Evolutionary conservation across 371 early-diverging fungal genomes (phyloP).

Genomic region (Polyrhizophydium stewartii): DNA sequence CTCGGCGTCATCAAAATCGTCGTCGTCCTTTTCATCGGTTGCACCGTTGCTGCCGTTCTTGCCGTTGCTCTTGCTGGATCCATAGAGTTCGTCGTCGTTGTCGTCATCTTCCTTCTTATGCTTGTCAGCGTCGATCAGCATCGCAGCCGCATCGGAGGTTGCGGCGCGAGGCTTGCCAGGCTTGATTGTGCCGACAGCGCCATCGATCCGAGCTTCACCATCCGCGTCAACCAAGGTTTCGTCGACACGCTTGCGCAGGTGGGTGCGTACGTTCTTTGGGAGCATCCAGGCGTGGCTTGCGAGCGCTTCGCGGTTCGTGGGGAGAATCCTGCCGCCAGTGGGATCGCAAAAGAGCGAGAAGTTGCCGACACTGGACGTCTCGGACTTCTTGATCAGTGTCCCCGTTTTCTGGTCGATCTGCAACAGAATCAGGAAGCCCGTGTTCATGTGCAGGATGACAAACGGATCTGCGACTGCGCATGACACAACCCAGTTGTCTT

Average conservation of each 20-base stretch:
- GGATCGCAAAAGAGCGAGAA: not conserved
- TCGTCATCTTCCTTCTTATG: conserved; percentile 54
- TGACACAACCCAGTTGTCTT: conserved; percentile 56
- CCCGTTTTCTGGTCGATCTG: conserved; percentile 43
- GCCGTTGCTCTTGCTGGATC: not conserved
- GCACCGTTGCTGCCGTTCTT: not conserved
- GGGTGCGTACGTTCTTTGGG: not conserved
- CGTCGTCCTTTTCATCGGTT: conserved; percentile 18
- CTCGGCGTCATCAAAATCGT: conserved; percentile 11
- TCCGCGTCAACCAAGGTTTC: too few relatives aligned
- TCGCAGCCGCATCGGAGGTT: too few relatives aligned
- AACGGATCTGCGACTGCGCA: conserved; percentile 80
- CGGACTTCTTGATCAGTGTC: not conserved
- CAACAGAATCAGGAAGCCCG: conserved; percentile 58
- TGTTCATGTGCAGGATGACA: conserved; percentile 64
- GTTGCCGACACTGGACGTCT: conserved; percentile 16
- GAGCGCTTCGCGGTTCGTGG: not conserved
- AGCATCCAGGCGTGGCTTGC: not conserved
- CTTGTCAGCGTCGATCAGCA: conserved; percentile 41
- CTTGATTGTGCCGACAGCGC: too few relatives aligned
- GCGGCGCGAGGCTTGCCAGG: too few relatives aligned
- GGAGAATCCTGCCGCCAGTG: not conserved
- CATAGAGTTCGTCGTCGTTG: conserved; percentile 23
- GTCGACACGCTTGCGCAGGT: too few relatives aligned
- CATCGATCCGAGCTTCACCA: too few relatives aligned